Evolutionary conservation across 108 stramenopile genomes (phyloP).

Genomic region (Schizochytrium sp.): DNA sequence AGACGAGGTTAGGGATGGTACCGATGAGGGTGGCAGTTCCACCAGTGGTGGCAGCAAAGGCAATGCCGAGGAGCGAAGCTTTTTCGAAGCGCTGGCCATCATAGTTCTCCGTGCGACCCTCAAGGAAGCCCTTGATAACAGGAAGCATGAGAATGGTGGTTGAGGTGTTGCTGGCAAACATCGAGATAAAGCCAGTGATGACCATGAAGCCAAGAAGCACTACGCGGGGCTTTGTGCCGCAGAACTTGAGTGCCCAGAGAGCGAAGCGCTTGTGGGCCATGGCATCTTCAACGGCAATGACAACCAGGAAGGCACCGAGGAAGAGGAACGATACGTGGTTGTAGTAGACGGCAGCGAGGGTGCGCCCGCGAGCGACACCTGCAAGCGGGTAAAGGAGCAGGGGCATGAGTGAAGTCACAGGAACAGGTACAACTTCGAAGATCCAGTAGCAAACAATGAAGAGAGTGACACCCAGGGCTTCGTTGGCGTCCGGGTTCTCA

Average conservation of each 20-base stretch:
- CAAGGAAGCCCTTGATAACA: background rate
- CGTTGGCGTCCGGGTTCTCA: background rate
- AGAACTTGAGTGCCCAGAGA: background rate
- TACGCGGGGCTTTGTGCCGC: background rate
- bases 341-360: background rate
- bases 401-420: background rate
- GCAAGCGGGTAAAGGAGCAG: background rate
- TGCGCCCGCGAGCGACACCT: background rate
- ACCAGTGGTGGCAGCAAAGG: background rate
- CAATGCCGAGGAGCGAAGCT: background rate
- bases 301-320: background rate
- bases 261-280: background rate
- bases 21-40: background rate
- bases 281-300: background rate
- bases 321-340: background rate
- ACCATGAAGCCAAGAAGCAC: conserved; percentile 4
- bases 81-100: background rate
- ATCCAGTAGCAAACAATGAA: background rate
- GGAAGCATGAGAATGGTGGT: background rate
- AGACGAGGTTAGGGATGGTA: background rate
- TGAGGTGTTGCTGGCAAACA: background rate
- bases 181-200: background rate
- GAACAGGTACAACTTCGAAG: background rate
- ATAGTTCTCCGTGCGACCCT: background rate
- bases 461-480: background rate